These are phyloP conservation scores for Backusella psychrophila DNA, from an alignment of 192 early-diverging fungal genomes.

Conservation along the genomic window DNA sequence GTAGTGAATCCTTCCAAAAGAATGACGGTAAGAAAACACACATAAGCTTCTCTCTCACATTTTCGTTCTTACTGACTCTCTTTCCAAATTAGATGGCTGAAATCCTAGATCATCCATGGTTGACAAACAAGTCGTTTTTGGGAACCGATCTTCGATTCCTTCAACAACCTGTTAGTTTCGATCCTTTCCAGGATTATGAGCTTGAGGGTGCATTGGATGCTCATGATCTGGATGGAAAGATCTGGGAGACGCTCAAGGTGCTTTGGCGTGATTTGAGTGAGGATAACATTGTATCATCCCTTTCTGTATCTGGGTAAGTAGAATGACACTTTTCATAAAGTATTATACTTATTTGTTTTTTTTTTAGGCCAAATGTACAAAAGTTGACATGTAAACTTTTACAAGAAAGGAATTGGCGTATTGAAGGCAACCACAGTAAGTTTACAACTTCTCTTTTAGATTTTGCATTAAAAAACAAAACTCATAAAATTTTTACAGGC, in stretches of 20 bases:
- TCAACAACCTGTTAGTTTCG: not conserved
- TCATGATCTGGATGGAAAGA: conserved; percentile 19
- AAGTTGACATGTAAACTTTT: conserved; percentile 28
- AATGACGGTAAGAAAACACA: conserved; percentile 33
- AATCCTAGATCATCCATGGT: conserved; percentile 26
- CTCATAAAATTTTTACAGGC: not conserved
- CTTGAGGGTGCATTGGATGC: not conserved
- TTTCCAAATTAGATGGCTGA: conserved; percentile 21
- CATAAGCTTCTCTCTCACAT: not conserved
- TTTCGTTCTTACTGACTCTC: not conserved
- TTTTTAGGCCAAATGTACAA: conserved; percentile 15
- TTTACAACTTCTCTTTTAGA: too few species aligned
- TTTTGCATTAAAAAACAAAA: too few species aligned
- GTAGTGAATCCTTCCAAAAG: conserved; percentile 70
- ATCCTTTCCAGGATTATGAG: conserved; percentile 1
- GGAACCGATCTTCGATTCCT: conserved; percentile 3
- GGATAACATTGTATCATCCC: conserved; percentile 9
- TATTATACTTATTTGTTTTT: not conserved
- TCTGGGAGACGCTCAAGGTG: conserved; percentile 30
- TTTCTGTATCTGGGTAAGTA: conserved; percentile 15
- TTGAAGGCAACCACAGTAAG: conserved; percentile 10
- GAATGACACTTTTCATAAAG: too few species aligned
- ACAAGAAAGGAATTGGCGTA: conserved; percentile 9
- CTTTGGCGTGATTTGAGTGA: conserved; percentile 19
- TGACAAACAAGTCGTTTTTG: conserved; percentile 7